Percentiles rank a stretch among this genome's conserved stretches.
phyloP scores from a whole-genome alignment of 345 rosid genomes.

The Camelina sativa region DNA sequence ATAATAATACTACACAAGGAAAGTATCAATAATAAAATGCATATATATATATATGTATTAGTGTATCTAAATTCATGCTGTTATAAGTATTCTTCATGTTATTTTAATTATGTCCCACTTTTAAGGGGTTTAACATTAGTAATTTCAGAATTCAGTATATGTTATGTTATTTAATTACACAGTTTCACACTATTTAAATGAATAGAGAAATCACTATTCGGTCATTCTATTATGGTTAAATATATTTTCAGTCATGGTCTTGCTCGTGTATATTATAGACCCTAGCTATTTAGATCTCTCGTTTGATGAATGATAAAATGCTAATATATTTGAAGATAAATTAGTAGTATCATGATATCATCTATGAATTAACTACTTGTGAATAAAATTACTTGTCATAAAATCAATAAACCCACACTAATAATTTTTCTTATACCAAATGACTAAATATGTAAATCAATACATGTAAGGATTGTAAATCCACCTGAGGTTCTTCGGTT shows the following conservation, averaged over 20 bases:
- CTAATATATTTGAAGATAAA: not conserved
- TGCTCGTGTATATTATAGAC: not conserved
- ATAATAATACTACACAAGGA: slow-evolving; percentile 27
- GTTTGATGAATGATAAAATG: not conserved
- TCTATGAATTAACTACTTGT: not conserved
- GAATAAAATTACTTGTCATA: too few species aligned
- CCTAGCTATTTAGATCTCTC: not conserved
- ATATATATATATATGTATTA: slow-evolving; percentile 9
- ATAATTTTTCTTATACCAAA: too few species aligned
- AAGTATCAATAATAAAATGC: slow-evolving; percentile 31
- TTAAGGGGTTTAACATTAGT: slow-evolving; percentile 9
- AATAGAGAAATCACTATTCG: slow-evolving; percentile 13
- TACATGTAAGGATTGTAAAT: too few species aligned
- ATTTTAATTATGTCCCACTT: slow-evolving; percentile 26
- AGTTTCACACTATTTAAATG: slow-evolving; percentile 5
- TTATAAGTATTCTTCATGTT: slow-evolving; percentile 30
- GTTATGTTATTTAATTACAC: slow-evolving; percentile 6
- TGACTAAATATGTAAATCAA: too few species aligned
- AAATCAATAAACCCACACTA: too few species aligned
- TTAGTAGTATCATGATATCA: not conserved
- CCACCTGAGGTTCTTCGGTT: too few species aligned
- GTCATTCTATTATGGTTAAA: not conserved
- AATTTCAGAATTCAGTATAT: slow-evolving; percentile 5
- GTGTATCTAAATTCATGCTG: slow-evolving; percentile 17
- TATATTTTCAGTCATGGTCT: slow-evolving; percentile 11